Base-by-base conservation (phyloP, 176 grass and related monocot species). In the Oryza longistaminata region DNA sequence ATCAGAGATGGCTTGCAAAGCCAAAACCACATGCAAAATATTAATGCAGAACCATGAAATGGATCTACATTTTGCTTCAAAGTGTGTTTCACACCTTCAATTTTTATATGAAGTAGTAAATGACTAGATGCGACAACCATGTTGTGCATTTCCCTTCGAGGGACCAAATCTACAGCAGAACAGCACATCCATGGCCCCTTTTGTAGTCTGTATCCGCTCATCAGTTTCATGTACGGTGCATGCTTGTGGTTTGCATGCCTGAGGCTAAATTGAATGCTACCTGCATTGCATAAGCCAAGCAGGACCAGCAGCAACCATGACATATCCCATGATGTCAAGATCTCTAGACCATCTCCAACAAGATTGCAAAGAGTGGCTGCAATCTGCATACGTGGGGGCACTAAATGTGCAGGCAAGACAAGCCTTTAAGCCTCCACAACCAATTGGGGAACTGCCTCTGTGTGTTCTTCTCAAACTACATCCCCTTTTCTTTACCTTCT, bases 331-430 rank as follows among this genome's bases (percentile, higher is more conserved):
- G 70, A 77, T 75, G 44, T n/a, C 45, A 76, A 70, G 45, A 77
- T 85, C 22, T 48, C 84, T 46, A 26, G 6, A 42, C 8, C 5
- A 62, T 3, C 77, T 68, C 71, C 45, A 75, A 81, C 58, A 55
- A 74, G 77, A 76, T 64, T 61, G 53, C 75, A 45, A 60, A 70
- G 52, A 11, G 33, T 71, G 19, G 65, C 52, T 77, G 73, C 79
- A 65, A 71, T 71, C 21, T 62, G 19, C 58, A 24, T 24, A n/a
- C 58, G 73, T 76, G 80, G 66, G 66, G 66, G 53, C 21, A 83
- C 66, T 83, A 84, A 84, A 80, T 79, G 81, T 66, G 45, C 45
- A 46, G 42, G 69, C 69, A 84, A 88, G 75, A 44, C 22, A 78
- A 17, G 49, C 9, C 55, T 73, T 68, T 60, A 61, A 79, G 64